These are phyloP conservation scores for Fusarium mexicanum DNA, from an alignment of 2,329 filamentous ascomycete species.

Conservation along the genomic window DNA sequence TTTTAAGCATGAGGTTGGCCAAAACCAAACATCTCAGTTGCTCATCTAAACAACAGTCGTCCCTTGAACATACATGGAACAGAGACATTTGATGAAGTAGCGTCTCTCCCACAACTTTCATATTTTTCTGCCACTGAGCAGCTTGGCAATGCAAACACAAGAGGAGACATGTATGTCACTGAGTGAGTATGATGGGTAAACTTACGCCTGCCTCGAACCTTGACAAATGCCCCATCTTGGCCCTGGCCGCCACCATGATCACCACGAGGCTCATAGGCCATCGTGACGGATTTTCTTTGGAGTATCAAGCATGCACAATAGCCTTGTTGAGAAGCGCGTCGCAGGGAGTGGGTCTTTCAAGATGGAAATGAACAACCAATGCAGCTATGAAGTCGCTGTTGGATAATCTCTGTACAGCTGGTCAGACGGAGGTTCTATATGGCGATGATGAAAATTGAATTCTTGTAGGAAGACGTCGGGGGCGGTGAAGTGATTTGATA, in stretches of 20 bases:
- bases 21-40: background rate
- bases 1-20: background rate
- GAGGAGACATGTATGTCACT: background rate
- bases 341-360: constrained; percentile 20
- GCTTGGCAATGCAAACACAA: background rate
- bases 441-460: background rate
- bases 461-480: background rate
- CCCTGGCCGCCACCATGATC: constrained; percentile 57
- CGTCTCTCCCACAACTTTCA: background rate
- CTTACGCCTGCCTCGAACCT: constrained; percentile 63
- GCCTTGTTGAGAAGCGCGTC: constrained; percentile 33
- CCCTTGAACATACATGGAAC: background rate
- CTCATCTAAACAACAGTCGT: background rate
- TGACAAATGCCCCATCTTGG: constrained; percentile 57
- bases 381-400: background rate
- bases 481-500: background rate
- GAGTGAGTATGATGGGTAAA: constrained; percentile 33
- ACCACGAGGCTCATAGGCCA: constrained; percentile 65
- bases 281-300: constrained; percentile 45
- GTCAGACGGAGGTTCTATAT: background rate
- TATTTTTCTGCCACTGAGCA: constrained; percentile 27
- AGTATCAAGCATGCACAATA: constrained; percentile 39
- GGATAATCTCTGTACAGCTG: background rate
- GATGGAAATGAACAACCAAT: constrained; percentile 3
- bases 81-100: background rate